Percentiles rank a stretch among this genome's conserved stretches.
Evolutionary conservation across 192 early-diverging fungal genomes (phyloP).

Genomic region (Coemansia sp.): DNA sequence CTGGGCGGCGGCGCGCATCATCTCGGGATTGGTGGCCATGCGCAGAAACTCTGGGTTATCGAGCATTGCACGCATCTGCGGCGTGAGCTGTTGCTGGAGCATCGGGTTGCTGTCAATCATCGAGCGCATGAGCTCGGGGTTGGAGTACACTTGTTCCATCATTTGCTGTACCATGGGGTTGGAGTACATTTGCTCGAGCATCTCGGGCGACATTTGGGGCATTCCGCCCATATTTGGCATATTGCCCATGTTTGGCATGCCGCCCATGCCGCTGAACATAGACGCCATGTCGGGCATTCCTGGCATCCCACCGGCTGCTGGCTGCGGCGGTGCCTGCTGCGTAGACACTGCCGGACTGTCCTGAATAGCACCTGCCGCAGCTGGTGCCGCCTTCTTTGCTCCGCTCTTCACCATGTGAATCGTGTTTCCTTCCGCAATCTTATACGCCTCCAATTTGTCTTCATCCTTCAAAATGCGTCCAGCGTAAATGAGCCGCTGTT

Average conservation of each 20-base stretch:
- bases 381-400: conserved; percentile 47
- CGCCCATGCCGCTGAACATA: conserved; percentile 47
- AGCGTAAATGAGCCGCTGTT: conserved; percentile 89
- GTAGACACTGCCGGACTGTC: conserved; percentile 8
- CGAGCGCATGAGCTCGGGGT: conserved; percentile 82
- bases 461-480: conserved; percentile 93
- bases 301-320: conserved; percentile 13
- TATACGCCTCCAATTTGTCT: conserved; percentile 75
- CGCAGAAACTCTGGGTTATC: conserved; percentile 73
- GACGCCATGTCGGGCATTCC: conserved; percentile 49
- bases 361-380: conserved; percentile 25
- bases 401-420: conserved; percentile 87
- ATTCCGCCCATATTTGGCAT: conserved; percentile 65
- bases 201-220: conserved; percentile 60
- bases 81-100: conserved; percentile 72
- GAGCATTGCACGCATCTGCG: conserved; percentile 85
- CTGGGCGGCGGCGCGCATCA: conserved; percentile 69
- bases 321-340: neutral
- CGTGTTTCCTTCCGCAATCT: conserved; percentile 82
- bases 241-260: conserved; percentile 61
- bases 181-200: conserved; percentile 70
- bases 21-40: conserved; percentile 84
- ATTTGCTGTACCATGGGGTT: conserved; percentile 84
- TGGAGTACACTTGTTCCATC: conserved; percentile 77
- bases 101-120: conserved; percentile 85